These are phyloP conservation scores for Skeletonema grethae DNA, from an alignment of 108 stramenopile genomes.

Conservation along the genomic window DNA sequence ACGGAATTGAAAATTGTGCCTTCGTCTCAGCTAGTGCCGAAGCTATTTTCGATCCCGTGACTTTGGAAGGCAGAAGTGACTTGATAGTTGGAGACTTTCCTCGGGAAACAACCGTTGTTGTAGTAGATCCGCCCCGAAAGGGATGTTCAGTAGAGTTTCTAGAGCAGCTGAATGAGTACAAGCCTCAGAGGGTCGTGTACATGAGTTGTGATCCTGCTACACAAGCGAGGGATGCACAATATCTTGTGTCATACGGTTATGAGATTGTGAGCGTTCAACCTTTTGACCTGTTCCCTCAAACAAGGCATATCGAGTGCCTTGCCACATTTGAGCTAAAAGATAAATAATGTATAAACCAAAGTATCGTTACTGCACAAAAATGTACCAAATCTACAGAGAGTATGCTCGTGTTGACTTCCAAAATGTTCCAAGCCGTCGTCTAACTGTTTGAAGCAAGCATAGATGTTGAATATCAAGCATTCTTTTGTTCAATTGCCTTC, in stretches of 20 bases:
- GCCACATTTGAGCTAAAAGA: constrained; percentile 80
- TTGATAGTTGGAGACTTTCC: constrained; percentile 70
- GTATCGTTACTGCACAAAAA: no score
- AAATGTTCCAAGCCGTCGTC: no score
- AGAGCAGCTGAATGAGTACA: constrained; percentile 85
- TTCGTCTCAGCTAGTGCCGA: constrained; percentile 91
- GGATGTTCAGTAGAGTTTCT: constrained; percentile 93
- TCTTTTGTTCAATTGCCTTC: neutral
- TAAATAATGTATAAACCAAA: neutral
- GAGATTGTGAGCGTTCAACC: constrained; percentile 83
- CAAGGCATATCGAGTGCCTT: constrained; percentile 97
- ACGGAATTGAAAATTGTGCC: constrained; percentile 73
- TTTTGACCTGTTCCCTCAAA: constrained; percentile 96
- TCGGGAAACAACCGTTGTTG: constrained; percentile 85
- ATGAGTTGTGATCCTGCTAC: constrained; percentile 96
- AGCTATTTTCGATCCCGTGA: constrained; percentile 81
- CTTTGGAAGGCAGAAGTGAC: constrained; percentile 14
- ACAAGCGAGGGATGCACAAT: constrained; percentile 94
- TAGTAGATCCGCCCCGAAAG: constrained; percentile 97
- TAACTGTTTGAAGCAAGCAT: no score
- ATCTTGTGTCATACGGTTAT: constrained; percentile 81
- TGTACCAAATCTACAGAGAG: no score
- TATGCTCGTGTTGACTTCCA: no score
- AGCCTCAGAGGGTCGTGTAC: constrained; percentile 91
- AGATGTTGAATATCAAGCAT: no score